A percentile compares a stretch with the other conserved stretches of the same genome.
Conservation (phyloP, 2,329 filamentous ascomycete genomes). For the Beauveria bassiana region DNA sequence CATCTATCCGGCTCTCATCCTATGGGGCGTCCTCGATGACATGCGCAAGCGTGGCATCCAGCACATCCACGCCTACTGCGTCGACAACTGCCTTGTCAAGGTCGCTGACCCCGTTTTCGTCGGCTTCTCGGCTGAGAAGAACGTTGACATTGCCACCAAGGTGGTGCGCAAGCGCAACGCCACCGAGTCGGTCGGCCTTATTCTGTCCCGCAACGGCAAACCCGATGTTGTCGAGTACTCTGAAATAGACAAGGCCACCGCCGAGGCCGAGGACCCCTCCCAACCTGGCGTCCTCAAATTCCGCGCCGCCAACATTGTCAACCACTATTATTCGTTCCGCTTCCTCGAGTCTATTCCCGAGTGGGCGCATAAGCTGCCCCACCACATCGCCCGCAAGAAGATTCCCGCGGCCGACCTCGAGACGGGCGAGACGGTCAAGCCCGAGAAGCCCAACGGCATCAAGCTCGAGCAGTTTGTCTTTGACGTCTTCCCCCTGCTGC, state of each 20-base stretch:
- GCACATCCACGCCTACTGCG: slow-evolving; percentile 96
- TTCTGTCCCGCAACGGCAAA: slow-evolving; percentile 89
- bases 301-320: slow-evolving; percentile 97
- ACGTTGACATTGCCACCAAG: slow-evolving; percentile 95
- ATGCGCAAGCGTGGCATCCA: slow-evolving; percentile 84
- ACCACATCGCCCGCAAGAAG: slow-evolving; percentile 98
- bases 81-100: slow-evolving; percentile 98
- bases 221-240: slow-evolving; percentile 98
- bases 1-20: slow-evolving; percentile 85
- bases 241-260: slow-evolving; percentile 84
- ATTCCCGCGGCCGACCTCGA: slow-evolving; percentile 76
- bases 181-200: slow-evolving; percentile 90
- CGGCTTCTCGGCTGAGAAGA: slow-evolving; percentile 79
- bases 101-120: slow-evolving; percentile 97
- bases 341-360: slow-evolving; percentile 87
- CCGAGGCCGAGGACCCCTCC: slow-evolving; percentile 78
- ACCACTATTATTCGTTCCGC: slow-evolving; percentile 96
- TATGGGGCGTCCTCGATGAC: slow-evolving; percentile 72
- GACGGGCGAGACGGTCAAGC: slow-evolving; percentile 76
- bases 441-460: slow-evolving; percentile 92
- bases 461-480: slow-evolving; percentile 99
- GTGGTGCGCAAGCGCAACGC: slow-evolving; percentile 98
- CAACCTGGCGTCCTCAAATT: slow-evolving; percentile 82
- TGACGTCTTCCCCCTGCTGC: slow-evolving; percentile 87
- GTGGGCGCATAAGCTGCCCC: slow-evolving; percentile 80